Conservation (phyloP, 305 asterid species). For the Fraxinus velutina region DNA sequence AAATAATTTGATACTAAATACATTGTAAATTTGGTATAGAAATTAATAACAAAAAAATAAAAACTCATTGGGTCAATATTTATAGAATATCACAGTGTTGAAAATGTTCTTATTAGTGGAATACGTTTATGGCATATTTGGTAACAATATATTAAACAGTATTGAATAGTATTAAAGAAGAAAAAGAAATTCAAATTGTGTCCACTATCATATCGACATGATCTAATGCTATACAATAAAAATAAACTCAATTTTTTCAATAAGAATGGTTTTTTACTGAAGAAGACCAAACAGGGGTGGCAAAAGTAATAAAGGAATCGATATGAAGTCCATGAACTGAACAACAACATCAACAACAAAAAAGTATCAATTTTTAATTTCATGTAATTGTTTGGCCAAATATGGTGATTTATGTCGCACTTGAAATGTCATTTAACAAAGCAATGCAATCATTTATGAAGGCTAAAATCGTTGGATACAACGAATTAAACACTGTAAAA, state of each 20-base stretch:
- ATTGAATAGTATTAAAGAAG: not conserved
- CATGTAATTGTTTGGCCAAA: constrained; percentile 8
- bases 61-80: not conserved
- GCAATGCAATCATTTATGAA: constrained; percentile 12
- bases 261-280: not conserved
- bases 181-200: not conserved
- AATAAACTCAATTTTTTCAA: not conserved
- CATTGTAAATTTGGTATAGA: not conserved
- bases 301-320: not conserved
- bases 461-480: not conserved
- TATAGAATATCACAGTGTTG: not conserved
- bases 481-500: not conserved
- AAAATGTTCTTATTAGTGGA: not conserved
- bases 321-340: not conserved
- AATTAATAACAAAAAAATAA: not conserved
- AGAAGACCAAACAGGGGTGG: not conserved
- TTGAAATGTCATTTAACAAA: not conserved
- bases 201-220: not conserved
- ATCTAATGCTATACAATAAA: not conserved
- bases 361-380: not conserved
- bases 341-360: not conserved
- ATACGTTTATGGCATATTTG: not conserved
- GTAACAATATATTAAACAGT: too few species aligned
- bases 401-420: not conserved
- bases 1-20: not conserved